phyloP scores from a whole-genome alignment of 2,329 filamentous ascomycete genomes.

The Apiospora aurea region DNA sequence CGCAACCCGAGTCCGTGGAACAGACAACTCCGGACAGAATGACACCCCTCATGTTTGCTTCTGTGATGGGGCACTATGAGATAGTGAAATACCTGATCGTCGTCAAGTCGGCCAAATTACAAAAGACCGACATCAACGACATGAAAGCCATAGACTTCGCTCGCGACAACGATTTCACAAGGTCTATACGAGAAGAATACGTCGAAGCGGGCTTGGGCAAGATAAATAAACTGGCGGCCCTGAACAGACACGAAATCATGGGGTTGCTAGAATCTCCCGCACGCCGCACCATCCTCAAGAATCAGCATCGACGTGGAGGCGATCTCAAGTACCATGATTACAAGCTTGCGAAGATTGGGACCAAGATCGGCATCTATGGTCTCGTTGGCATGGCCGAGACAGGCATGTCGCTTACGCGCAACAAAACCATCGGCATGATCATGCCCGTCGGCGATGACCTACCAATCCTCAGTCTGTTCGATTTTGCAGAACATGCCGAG shows the following conservation, averaged over 20 bases:
- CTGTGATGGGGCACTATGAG: not conserved
- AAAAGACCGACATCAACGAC: too few relatives aligned
- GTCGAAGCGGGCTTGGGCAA: not conserved
- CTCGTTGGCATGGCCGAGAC: not conserved
- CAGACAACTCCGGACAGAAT: too few relatives aligned
- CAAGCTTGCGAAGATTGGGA: not conserved
- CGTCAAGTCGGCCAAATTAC: not conserved
- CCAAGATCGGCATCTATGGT: not conserved
- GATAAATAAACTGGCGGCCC: not conserved
- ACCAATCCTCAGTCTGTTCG: not conserved
- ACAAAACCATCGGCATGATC: constrained; percentile 4
- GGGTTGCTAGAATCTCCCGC: not conserved
- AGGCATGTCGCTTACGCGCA: not conserved
- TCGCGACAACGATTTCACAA: not conserved
- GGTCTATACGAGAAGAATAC: not conserved
- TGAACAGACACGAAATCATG: not conserved
- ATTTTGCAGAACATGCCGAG: not conserved
- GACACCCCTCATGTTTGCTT: not conserved
- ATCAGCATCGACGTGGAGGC: not conserved
- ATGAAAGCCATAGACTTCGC: not conserved
- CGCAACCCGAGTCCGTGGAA: not conserved
- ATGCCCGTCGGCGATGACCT: not conserved
- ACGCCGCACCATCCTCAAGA: not conserved
- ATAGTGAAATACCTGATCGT: not conserved
- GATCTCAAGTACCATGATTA: not conserved